phyloP scores from a whole-genome alignment of 176 grass and related monocot genomes.

The Alloteropsis semialata region DNA sequence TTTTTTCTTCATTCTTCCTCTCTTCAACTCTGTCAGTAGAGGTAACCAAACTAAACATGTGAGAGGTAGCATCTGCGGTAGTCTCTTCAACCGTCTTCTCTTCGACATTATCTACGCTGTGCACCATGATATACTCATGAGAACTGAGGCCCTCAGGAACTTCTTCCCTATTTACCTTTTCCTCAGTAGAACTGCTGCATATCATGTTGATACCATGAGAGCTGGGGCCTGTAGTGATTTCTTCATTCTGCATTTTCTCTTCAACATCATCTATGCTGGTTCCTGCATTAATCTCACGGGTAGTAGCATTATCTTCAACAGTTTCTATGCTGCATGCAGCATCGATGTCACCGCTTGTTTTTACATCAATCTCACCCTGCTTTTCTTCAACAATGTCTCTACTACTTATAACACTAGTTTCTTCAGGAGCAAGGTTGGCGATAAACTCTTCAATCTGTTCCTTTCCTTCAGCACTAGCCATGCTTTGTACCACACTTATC shows the following conservation, averaged over 20 bases:
- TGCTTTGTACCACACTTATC: constrained; percentile 11
- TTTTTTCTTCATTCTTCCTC: background rate
- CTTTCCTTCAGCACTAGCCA: constrained; percentile 19
- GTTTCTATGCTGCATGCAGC: background rate
- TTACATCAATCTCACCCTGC: background rate
- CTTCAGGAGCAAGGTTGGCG: background rate
- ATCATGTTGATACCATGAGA: background rate
- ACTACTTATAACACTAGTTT: background rate
- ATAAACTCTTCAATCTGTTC: constrained; percentile 30
- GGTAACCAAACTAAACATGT: background rate
- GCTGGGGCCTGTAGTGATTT: background rate
- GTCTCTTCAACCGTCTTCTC: constrained; percentile 5
- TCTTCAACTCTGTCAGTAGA: background rate
- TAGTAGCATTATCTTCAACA: constrained; percentile 18
- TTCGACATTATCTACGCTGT: background rate
- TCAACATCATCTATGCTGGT: constrained; percentile 19
- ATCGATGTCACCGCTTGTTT: background rate
- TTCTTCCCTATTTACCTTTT: background rate
- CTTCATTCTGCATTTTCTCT: constrained; percentile 31
- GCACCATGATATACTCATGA: background rate
- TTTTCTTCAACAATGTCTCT: constrained; percentile 15
- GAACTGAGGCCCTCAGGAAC: background rate
- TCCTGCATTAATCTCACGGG: background rate
- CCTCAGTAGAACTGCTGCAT: background rate
- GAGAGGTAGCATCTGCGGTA: background rate